Base-by-base conservation (phyloP, 495 filamentous ascomycete genomes). In the Oleoguttula mirabilis region DNA sequence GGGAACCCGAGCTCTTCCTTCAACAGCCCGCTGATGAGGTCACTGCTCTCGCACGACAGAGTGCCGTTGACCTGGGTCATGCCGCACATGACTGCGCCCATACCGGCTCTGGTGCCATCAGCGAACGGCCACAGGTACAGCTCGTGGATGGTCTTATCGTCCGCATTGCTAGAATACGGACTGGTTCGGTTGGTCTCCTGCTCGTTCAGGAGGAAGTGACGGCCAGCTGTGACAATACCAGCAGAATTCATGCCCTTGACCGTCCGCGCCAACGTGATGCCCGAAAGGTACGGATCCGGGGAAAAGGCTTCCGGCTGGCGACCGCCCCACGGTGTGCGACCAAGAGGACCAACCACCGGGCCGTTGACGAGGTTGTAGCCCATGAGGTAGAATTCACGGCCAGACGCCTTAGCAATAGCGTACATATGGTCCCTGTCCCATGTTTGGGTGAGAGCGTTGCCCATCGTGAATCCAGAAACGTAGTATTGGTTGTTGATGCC, bases 1-100 rank as follows among this genome's bases (percentile, higher is more conserved):
- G 95, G 90, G 69, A 93, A 95, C 19, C 81, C 88, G 4, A 95
- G 69, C 56, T 98, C 90, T 38, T 75, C 67, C 67, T 98, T 98
- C 39, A 98, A 74, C 15, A 94, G 54, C 57, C 80, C 74, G 66
- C 94, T 94, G 38, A 87, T 51, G 4, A 68, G 66, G 55, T 87
- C 75, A 30, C 77, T 84, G 66, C 79, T 80, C 36, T 73, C 68
- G 59, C 75, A 84, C 35, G 59, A 67, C 41, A 80, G 77, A 63
- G 69, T 78, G 66, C 81, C 80, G 66, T 83, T 82, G 57, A 77
- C 63, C 56, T 90, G 84, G n/a, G n/a, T n/a, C n/a, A n/a, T n/a
- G n/a, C n/a, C 83, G 66, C 88, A 95, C 88, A 96, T 95, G 47
- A 65, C 55, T 0, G 52, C 32, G 11, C 51, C 61, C 32, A 57